These are phyloP conservation scores for Neurospora sp. DNA, from an alignment of 2,329 filamentous ascomycete species.

Conservation along the genomic window DNA sequence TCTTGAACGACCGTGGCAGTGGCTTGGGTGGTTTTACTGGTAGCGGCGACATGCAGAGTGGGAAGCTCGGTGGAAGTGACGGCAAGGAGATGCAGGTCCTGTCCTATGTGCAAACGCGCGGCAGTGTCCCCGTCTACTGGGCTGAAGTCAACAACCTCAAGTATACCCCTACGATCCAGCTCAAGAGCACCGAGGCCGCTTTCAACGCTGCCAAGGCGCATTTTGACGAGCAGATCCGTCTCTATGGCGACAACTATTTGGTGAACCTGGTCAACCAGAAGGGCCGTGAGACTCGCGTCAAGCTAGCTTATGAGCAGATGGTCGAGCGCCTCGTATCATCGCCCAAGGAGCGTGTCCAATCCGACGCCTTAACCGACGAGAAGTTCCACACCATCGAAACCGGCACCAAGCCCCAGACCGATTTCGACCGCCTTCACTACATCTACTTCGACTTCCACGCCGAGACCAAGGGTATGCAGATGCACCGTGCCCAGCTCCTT, in stretches of 20 bases:
- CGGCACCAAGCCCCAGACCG: conserved; percentile 34
- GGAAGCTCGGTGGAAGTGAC: conserved; percentile 47
- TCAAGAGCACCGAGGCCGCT: conserved; percentile 75
- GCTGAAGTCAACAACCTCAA: conserved; percentile 87
- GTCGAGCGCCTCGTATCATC: conserved; percentile 64
- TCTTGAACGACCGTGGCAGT: conserved; percentile 72
- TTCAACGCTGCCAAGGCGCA: conserved; percentile 71
- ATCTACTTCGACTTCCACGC: conserved; percentile 98
- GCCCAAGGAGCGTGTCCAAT: conserved; percentile 54
- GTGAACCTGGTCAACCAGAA: conserved; percentile 97
- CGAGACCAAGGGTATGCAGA: conserved; percentile 89
- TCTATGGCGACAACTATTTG: conserved; percentile 95
- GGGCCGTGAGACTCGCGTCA: conserved; percentile 79
- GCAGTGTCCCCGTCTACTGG: conserved; percentile 94
- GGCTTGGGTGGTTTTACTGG: conserved; percentile 74
- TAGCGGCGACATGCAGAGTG: conserved; percentile 64
- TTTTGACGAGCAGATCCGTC: conserved; percentile 83
- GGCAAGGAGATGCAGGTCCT: conserved; percentile 77
- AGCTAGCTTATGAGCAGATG: conserved; percentile 89
- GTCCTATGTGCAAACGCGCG: conserved; percentile 92
- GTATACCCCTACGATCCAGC: conserved; percentile 83
- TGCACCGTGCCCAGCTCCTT: conserved; percentile 82
- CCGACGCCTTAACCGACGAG: conserved; percentile 61
- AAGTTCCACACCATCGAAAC: conserved; percentile 73
- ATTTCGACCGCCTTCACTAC: conserved; percentile 80